Conservation (phyloP, 257 asterid species). For the Prunella vulgaris region DNA sequence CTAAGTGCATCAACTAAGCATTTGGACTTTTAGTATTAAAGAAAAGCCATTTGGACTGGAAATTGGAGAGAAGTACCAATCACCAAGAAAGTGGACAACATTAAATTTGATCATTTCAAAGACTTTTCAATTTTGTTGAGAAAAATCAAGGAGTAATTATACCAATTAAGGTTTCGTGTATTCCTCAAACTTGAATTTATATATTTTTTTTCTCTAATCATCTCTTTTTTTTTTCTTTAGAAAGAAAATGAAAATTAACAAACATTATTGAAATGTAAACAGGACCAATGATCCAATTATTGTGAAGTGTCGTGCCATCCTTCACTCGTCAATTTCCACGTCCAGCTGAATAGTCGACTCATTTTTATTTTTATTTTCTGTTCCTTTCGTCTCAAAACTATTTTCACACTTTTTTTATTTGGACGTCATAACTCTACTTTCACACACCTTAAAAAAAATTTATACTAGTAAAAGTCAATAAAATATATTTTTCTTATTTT, state of each 20-base stretch:
- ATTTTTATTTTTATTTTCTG: not conserved
- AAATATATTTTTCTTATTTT: too few relatives aligned
- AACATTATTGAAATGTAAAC: not conserved
- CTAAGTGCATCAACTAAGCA: not conserved
- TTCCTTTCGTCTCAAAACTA: too few relatives aligned
- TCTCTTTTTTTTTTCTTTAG: not conserved
- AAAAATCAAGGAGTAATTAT: not conserved
- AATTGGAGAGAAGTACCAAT: not conserved
- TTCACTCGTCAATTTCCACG: not conserved
- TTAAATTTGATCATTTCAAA: not conserved
- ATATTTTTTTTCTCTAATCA: not conserved
- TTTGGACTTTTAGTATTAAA: too few relatives aligned
- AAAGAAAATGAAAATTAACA: not conserved
- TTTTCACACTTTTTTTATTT: too few relatives aligned
- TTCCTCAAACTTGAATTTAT: not conserved
- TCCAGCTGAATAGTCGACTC: not conserved
- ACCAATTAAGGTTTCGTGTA: not conserved
- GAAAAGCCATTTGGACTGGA: not conserved
- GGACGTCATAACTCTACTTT: too few relatives aligned
- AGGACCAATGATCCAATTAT: not conserved
- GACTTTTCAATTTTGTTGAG: not conserved
- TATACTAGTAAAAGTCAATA: too few relatives aligned
- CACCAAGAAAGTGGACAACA: not conserved
- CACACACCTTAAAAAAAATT: too few relatives aligned
- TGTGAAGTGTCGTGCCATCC: slow-evolving; percentile 10